These are phyloP conservation scores for Tuber magnatum DNA, from an alignment of 495 filamentous ascomycete genomes.

Conservation along the genomic window DNA sequence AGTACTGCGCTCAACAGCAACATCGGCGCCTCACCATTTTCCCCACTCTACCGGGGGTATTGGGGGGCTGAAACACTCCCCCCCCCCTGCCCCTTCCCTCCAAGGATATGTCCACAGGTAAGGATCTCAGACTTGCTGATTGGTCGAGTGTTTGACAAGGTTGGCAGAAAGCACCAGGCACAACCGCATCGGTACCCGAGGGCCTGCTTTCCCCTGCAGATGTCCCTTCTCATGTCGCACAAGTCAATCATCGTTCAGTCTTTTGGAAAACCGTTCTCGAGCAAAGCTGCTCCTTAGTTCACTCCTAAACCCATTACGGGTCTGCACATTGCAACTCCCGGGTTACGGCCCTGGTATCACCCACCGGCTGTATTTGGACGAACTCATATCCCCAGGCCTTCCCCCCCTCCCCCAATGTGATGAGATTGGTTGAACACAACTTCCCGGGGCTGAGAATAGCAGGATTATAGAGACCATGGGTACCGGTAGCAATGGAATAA, in stretches of 20 bases:
- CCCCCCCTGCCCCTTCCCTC: not conserved
- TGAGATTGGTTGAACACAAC: not conserved
- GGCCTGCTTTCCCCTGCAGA: not conserved
- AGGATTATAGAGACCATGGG: not conserved
- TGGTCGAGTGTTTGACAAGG: not conserved
- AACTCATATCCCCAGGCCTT: not conserved
- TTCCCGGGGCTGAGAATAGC: not conserved
- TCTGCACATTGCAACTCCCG: not conserved
- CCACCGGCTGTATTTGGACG: not conserved
- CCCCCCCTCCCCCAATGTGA: not conserved
- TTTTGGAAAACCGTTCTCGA: not conserved
- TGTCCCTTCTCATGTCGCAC: not conserved
- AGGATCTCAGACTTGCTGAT: not conserved
- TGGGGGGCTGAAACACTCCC: not conserved
- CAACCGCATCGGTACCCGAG: not conserved
- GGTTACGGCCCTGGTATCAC: not conserved
- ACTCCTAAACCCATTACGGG: not conserved
- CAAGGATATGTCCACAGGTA: not conserved
- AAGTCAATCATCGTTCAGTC: not conserved
- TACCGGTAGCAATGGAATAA: not conserved
- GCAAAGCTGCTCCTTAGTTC: too few relatives aligned
- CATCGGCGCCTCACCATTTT: not conserved
- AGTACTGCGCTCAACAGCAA: not conserved
- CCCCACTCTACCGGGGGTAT: not conserved
- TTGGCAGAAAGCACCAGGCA: not conserved